These are phyloP conservation scores for Lactarius sanguifluus DNA, from an alignment of 768 basidiomycete species.

Conservation along the genomic window DNA sequence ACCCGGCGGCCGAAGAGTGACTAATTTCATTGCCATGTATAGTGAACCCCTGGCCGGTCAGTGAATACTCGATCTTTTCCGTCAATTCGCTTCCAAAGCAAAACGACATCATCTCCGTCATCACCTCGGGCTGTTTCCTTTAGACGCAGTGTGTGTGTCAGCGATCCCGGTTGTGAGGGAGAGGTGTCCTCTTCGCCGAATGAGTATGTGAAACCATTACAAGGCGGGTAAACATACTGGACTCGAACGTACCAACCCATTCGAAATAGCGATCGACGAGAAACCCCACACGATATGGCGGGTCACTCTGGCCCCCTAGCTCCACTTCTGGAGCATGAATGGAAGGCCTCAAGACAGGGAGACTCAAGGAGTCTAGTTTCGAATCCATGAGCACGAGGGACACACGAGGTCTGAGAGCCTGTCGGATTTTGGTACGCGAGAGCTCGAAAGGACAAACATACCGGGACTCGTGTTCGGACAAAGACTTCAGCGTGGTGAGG, in stretches of 20 bases:
- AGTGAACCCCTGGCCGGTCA: constrained; percentile 2
- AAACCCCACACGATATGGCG: constrained; percentile 18
- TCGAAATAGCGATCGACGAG: constrained; percentile 26
- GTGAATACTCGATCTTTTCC: constrained; percentile 17
- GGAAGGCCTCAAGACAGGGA: constrained; percentile 19
- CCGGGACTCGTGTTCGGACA: constrained; percentile 21
- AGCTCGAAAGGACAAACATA: constrained; percentile 3
- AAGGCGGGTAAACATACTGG: constrained; percentile 6
- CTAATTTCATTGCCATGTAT: constrained; percentile 2
- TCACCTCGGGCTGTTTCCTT: neutral
- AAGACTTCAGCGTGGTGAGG: neutral
- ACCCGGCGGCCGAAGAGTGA: neutral
- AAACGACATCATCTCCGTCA: neutral
- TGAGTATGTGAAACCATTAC: constrained; percentile 1
- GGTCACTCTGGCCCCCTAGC: constrained; percentile 5
- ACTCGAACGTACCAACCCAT: constrained; percentile 27
- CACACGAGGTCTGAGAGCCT: neutral
- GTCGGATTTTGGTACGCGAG: neutral
- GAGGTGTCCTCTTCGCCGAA: neutral
- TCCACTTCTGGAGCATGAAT: neutral
- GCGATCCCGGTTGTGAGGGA: neutral
- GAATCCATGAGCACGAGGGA: constrained; percentile 29
- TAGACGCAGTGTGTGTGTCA: constrained; percentile 8
- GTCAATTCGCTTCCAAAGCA: constrained; percentile 19
- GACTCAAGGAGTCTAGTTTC: constrained; percentile 19